phyloP scores from a whole-genome alignment of 306 rosid species.

The Prunus mongolica region DNA sequence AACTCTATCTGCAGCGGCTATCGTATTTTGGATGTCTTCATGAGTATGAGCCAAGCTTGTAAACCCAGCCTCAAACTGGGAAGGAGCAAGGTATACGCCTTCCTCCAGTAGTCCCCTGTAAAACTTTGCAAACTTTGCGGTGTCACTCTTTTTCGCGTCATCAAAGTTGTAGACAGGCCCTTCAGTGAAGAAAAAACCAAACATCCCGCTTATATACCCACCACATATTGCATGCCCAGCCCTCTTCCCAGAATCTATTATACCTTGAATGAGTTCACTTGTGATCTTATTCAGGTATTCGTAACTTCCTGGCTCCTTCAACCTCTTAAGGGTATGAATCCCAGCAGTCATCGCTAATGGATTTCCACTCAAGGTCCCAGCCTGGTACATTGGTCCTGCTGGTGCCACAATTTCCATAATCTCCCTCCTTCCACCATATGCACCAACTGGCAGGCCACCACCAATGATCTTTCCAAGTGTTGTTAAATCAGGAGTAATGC shows the following conservation, averaged over 20 bases:
- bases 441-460: constrained; percentile 94
- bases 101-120: constrained; percentile 85
- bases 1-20: constrained; percentile 94
- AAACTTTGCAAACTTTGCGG: constrained; percentile 73
- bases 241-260: constrained; percentile 72
- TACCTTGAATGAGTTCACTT: constrained; percentile 68
- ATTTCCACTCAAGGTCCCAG: constrained; percentile 92
- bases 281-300: constrained; percentile 74
- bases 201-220: constrained; percentile 85
- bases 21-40: constrained; percentile 75
- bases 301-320: constrained; percentile 75
- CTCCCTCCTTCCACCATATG: constrained; percentile 91
- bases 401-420: constrained; percentile 97
- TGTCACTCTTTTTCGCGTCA: constrained; percentile 84
- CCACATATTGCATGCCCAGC: constrained; percentile 93
- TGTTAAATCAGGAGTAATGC: constrained; percentile 74
- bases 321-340: constrained; percentile 75
- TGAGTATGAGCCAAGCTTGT: constrained; percentile 89
- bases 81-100: constrained; percentile 94
- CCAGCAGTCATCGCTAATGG: constrained; percentile 99
- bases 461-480: constrained; percentile 96
- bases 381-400: constrained; percentile 96
- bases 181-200: constrained; percentile 89
- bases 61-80: constrained; percentile 96
- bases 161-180: constrained; percentile 80